Evolutionary conservation across 2,329 filamentous ascomycete genomes (phyloP).

Genomic region (Aspergillus sp.): DNA sequence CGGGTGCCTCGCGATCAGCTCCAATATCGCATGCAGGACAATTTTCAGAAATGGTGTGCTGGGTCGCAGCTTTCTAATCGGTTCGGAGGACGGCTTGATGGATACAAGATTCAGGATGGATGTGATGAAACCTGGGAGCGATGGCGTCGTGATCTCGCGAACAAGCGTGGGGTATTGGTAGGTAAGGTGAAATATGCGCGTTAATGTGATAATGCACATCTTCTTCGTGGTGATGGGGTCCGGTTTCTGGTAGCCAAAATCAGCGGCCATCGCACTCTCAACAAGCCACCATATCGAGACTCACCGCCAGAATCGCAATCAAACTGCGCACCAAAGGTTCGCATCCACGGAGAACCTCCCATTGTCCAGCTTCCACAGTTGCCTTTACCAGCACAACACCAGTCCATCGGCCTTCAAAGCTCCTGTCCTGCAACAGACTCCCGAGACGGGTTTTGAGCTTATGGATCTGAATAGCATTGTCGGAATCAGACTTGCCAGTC

Average conservation of each 20-base stretch:
- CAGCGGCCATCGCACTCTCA: slow-evolving; percentile 5
- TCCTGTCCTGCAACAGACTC: slow-evolving; percentile 71
- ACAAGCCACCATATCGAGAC: slow-evolving; percentile 6
- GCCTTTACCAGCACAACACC: slow-evolving; percentile 75
- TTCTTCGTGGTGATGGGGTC: slow-evolving; percentile 70
- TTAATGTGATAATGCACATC: slow-evolving; percentile 67
- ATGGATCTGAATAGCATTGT: slow-evolving; percentile 65
- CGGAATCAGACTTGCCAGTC: slow-evolving; percentile 56
- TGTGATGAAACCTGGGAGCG: slow-evolving; percentile 65
- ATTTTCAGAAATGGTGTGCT: slow-evolving; percentile 54
- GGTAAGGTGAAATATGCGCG: slow-evolving; percentile 75
- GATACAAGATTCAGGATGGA: slow-evolving; percentile 61
- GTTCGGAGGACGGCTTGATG: slow-evolving; percentile 40
- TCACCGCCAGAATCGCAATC: slow-evolving; percentile 64
- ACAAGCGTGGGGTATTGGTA: slow-evolving; percentile 76
- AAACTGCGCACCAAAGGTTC: slow-evolving; percentile 73
- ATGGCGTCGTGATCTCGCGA: slow-evolving; percentile 81
- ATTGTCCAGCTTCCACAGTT: slow-evolving; percentile 72
- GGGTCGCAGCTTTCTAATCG: slow-evolving; percentile 27
- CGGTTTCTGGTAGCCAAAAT: slow-evolving; percentile 53
- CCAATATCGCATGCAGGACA: slow-evolving; percentile 63
- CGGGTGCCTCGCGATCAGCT: slow-evolving; percentile 71
- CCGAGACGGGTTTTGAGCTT: slow-evolving; percentile 74
- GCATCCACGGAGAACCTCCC: slow-evolving; percentile 68
- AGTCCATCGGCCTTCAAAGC: slow-evolving; percentile 65